Evolutionary conservation across 2,329 filamentous ascomycete genomes (phyloP), one percentile per base, ranked within the genome.

Genomic region (Colletotrichum destructivum): DNA sequence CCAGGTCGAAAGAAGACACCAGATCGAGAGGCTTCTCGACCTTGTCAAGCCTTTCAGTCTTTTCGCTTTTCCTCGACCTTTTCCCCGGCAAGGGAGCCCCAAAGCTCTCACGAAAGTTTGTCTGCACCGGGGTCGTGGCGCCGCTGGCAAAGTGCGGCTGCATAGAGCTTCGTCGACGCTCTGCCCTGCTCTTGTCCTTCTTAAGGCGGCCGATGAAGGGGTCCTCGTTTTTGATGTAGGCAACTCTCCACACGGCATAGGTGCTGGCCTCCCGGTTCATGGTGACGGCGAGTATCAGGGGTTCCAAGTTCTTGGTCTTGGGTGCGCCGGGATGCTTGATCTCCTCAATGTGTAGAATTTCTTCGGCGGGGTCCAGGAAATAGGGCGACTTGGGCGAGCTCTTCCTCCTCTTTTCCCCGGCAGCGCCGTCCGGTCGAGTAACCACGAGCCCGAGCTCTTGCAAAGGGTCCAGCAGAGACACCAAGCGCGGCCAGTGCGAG

Each of bases 381-480:
- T 79, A 77, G 8, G 85, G 82, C 12, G 84, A 85, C n/a, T 79
- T 84, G 3, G 81, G 78, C 11, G 81, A 78, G 13, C 77, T 80
- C 51, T 80, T 83, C 74, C 89, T 77, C 15, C 75, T 77, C 63
- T 79, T 81, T 16, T 77, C 75, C 74, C 85, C 77, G 49, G 69
- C 66, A 26, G 78, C 76, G 51, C 82, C 82, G 21, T 89, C 86
- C 2, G 87, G 82, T 60, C 88, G 85, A 6, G 89, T 89, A 18
- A 96, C 93, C 21, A 98, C 90, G 54, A 98, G 84, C 1, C 95
- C 96, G 77, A 98, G 87, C 76, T 98, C 95, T 3, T 94, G 89
- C 68, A 98, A 85, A 2, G 96, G 96, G 78, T 97, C 94, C 3
- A 93, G 95, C 59, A 99, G 86, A 35, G 93, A 94, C 75, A 97